Conservation (phyloP, 371 early-diverging fungal species). For the Syncephalastrum contaminatum region DNA sequence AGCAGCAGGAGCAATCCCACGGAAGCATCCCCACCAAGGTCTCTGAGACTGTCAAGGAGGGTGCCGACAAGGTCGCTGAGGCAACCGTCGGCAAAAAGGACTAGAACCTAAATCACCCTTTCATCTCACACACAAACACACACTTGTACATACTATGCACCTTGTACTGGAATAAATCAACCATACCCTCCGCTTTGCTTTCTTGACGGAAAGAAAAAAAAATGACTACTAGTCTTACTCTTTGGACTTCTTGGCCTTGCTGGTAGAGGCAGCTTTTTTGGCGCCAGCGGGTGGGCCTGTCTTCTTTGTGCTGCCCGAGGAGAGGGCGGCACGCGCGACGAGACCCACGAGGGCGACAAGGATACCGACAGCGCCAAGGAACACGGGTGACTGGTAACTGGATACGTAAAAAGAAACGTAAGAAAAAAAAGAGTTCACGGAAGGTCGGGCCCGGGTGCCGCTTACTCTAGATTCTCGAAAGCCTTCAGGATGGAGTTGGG, state of each 20-base stretch:
- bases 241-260: slow-evolving; percentile 1
- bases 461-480: slow-evolving; percentile 10
- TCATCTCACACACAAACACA: too few species aligned
- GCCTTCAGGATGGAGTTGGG: neutral
- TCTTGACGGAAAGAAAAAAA: neutral
- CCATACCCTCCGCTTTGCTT: neutral
- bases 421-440: neutral
- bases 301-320: slow-evolving; percentile 10
- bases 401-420: neutral
- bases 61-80: slow-evolving; percentile 3
- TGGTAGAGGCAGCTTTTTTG: slow-evolving; percentile 15
- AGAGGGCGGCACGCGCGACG: slow-evolving; percentile 12
- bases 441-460: neutral
- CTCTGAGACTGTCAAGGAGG: neutral
- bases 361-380: slow-evolving; percentile 13
- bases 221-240: neutral
- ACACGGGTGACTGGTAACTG: slow-evolving; percentile 10
- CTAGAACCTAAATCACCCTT: neutral
- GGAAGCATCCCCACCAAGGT: neutral
- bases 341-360: slow-evolving; percentile 7
- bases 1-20: slow-evolving; percentile 2
- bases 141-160: too few species aligned
- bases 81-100: neutral
- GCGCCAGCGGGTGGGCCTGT: slow-evolving; percentile 2
- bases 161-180: neutral